Percentiles rank a stretch among this genome's conserved stretches.
Evolutionary conservation across 371 early-diverging fungal species (phyloP).

Genomic region (Apophysomyces trapeziformis): DNA sequence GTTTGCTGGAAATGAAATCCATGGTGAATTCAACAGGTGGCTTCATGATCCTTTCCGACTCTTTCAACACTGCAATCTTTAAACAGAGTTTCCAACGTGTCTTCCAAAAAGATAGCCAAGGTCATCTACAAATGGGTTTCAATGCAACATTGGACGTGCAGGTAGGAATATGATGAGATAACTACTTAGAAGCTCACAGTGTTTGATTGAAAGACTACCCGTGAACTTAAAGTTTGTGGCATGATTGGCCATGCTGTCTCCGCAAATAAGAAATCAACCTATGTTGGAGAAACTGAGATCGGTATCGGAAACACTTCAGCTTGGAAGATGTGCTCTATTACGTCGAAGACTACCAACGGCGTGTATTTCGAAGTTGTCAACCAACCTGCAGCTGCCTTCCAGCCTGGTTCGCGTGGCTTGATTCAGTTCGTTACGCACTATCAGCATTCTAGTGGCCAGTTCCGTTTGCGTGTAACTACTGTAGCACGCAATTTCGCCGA

Average conservation of each 20-base stretch:
- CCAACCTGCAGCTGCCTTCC: slow-evolving; percentile 80
- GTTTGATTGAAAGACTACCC: slow-evolving; percentile 68
- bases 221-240: slow-evolving; percentile 95
- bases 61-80: slow-evolving; percentile 95
- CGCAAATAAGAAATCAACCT: slow-evolving; percentile 85
- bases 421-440: slow-evolving; percentile 96
- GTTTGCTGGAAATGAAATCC: slow-evolving; percentile 97
- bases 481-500: slow-evolving; percentile 95
- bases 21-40: slow-evolving; percentile 96
- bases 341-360: slow-evolving; percentile 85
- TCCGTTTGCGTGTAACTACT: slow-evolving; percentile 93
- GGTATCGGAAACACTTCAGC: slow-evolving; percentile 95
- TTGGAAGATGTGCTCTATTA: slow-evolving; percentile 94
- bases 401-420: slow-evolving; percentile 88
- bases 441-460: slow-evolving; percentile 93
- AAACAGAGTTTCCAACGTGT: slow-evolving; percentile 95
- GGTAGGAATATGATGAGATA: slow-evolving; percentile 35
- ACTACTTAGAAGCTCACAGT: neutral
- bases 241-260: slow-evolving; percentile 95
- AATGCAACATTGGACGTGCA: slow-evolving; percentile 98
- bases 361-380: slow-evolving; percentile 97
- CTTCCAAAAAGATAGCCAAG: slow-evolving; percentile 90
- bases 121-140: slow-evolving; percentile 94
- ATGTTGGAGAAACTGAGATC: slow-evolving; percentile 98
- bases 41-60: slow-evolving; percentile 95